Evolutionary conservation across 2,329 filamentous ascomycete genomes (phyloP), one percentile per base, ranked within the genome.

Genomic region (Cladobotryum protrusum): DNA sequence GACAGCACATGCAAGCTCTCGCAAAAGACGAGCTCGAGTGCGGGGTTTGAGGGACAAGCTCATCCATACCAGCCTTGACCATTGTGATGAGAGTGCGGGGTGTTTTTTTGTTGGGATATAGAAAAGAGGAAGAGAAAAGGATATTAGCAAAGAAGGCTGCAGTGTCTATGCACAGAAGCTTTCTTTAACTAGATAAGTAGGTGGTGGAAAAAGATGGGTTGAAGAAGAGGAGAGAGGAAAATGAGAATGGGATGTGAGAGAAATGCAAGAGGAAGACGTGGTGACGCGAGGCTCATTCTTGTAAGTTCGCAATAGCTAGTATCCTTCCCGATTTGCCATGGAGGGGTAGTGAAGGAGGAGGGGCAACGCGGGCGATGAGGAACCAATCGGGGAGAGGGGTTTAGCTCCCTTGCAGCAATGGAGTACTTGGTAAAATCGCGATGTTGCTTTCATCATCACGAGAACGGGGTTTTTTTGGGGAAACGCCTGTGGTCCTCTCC

Each of bases 41-140:
- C 47, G 51, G 51, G 51, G 51, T 50, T 43, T 53, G 51, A 50
- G 51, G 48, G 50, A 47, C 50, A 52, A 39, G 15, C 19, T 20
- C 5, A 7, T 19, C 14, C 47, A 45, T 50, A 53, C 51, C 51
- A 43, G 51, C 51, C 50, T 53, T 53, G 43, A 53, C 51, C 51
- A 53, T 53, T 24, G 40, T 53, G 40, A 33, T 41, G 47, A 44
- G 18, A 42, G 40, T 47, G n/a, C 15, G 42, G 40, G n/a, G 41
- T 5, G 20, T 45, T n/a, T 35, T 45, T 13, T 40, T 37, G 5
- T 18, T 14, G 24, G 15, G 24, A 29, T 29, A 8, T 29, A 8
- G 24, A 29, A 29, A 15, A 18, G 19, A n/a, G 18, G 18, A 43
- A 7, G 41, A 32, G 41, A 24, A 29, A 14, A 43, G 6, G 24